Evolutionary conservation across 1,139 yeast species (phyloP).

Genomic region (Candida neerlandica): DNA sequence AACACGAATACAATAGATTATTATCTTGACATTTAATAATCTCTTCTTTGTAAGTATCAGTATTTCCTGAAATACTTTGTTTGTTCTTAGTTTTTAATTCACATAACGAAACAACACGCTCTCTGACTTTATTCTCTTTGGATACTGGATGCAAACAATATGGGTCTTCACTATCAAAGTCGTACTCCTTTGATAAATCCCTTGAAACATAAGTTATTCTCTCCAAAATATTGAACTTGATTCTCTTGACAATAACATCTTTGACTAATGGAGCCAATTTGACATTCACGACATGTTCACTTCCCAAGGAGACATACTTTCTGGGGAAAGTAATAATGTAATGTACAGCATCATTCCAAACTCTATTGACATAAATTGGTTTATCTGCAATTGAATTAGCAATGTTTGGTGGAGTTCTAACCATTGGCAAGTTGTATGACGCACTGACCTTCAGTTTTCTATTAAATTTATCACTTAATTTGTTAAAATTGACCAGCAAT

Average conservation of each 20-base stretch:
- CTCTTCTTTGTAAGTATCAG: conserved; percentile 54
- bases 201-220: conserved; percentile 68
- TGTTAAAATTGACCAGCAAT: conserved; percentile 32
- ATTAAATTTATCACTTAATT: conserved; percentile 39
- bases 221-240: conserved; percentile 73
- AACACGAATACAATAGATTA: conserved; percentile 61
- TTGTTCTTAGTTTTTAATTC: conserved; percentile 62
- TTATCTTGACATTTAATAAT: conserved; percentile 61
- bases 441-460: conserved; percentile 33
- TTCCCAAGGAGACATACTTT: conserved; percentile 73
- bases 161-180: conserved; percentile 55
- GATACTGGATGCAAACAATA: conserved; percentile 24
- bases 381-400: conserved; percentile 74
- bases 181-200: conserved; percentile 55
- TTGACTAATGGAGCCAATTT: conserved; percentile 75
- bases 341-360: conserved; percentile 79
- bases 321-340: conserved; percentile 79
- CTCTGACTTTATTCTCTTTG: conserved; percentile 40
- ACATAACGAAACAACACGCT: conserved; percentile 57
- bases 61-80: conserved; percentile 26
- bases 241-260: conserved; percentile 67
- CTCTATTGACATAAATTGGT: conserved; percentile 78
- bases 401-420: conserved; percentile 80
- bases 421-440: conserved; percentile 50
- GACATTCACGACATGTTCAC: conserved; percentile 60